Evolutionary conservation across 805 yeast species (phyloP), one percentile per base, ranked within the genome.

Genomic region (Candida silvatica): DNA sequence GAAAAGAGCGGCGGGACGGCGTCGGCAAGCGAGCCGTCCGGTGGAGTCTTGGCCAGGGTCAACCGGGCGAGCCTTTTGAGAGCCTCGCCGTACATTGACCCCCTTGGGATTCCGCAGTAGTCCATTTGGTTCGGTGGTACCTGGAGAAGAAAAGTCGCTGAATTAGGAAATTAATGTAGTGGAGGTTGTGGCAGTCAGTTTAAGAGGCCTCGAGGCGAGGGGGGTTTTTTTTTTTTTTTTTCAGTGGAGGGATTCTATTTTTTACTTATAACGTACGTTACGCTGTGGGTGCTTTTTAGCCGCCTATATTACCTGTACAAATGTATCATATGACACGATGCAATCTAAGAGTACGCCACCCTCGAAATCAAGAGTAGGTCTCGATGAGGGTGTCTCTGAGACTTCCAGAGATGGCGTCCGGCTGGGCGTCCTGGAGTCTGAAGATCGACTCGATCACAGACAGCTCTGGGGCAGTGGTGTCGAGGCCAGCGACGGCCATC

Each of bases 401-500:
- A 66, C 81, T 75, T 49, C 86, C 83, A 37, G 86, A 71, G 44
- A 85, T 84, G 38, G 88, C 69, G 44, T 83, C 92, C 43, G 94
- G 95, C 57, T 81, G 84, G 43, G 87, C 90, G 53, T 85, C 95
- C 60, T 86, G 94, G 49, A 85, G 69, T 65, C 86, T 80, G 77
- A 90, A 94, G 49, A 92, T 94, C 58, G 94, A 81, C 67, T 94
- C 98, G 47, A 92, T 75, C 40, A 92, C 98, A 49, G 95, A 86
- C 54, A 92, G 70, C 64, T 92, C 99, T 33, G 98, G 97, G 32
- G 98, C 97, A 45, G 99, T 88, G 39, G 98, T 92, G 64, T 92
- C 97, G 49, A 85, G 71, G 46, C 99, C 99, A 32, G 95, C 71
- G 29, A 94, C 97, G 20, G 97, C 94, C 47, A 90, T 68, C 94